phyloP scores from a whole-genome alignment of 306 rosid genomes.

The Casuarina equisetifolia region DNA sequence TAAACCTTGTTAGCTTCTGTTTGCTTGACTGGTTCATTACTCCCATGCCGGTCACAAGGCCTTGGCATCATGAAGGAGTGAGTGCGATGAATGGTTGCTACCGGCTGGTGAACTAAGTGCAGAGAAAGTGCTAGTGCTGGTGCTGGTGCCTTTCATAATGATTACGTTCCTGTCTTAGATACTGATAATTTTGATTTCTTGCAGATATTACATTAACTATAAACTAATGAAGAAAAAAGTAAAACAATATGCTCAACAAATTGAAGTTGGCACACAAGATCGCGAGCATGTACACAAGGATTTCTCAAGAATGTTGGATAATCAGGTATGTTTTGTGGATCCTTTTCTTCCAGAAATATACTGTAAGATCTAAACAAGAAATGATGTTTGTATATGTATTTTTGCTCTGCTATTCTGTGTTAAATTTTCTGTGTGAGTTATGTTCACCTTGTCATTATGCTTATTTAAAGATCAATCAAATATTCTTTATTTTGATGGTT shows the following conservation, averaged over 20 bases:
- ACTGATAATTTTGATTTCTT: constrained; percentile 21
- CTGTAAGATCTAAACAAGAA: background rate
- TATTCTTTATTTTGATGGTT: background rate
- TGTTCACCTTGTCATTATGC: background rate
- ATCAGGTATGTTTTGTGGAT: constrained; percentile 57
- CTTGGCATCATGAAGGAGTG: too few relatives aligned
- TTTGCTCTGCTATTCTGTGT: background rate
- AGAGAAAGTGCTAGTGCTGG: too few relatives aligned
- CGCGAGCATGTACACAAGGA: constrained; percentile 88
- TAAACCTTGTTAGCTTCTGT: too few relatives aligned
- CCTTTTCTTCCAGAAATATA: constrained; percentile 12
- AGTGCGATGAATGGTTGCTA: too few relatives aligned
- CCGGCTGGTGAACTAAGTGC: too few relatives aligned
- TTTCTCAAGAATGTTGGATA: constrained; percentile 93
- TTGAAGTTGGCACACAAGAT: constrained; percentile 77
- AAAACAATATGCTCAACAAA: constrained; percentile 81
- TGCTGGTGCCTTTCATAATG: too few relatives aligned
- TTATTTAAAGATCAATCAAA: background rate
- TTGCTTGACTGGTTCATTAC: too few relatives aligned
- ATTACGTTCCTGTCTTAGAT: constrained; percentile 19
- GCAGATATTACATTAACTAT: constrained; percentile 93
- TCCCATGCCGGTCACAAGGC: too few relatives aligned
- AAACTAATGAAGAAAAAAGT: constrained; percentile 94
- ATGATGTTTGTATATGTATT: background rate
- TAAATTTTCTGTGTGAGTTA: background rate